These are phyloP conservation scores for Colletotrichum spaethianum DNA, from an alignment of 2,329 filamentous ascomycete genomes.

Conservation along the genomic window DNA sequence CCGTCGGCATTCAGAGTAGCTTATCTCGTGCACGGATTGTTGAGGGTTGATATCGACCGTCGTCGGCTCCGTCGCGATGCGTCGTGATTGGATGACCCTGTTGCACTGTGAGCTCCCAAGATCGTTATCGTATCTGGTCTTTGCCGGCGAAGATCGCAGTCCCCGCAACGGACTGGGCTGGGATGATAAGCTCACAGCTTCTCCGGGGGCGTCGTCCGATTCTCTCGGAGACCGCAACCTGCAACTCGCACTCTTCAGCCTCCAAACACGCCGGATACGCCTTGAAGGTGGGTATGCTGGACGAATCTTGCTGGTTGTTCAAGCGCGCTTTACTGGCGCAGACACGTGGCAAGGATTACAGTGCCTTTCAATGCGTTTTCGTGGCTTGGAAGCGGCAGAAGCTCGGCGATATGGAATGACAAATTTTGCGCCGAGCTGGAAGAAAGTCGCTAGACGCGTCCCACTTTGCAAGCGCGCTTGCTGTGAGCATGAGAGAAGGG, in stretches of 20 bases:
- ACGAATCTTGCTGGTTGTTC: too few species aligned
- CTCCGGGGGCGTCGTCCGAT: conserved; percentile 22
- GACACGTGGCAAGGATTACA: neutral
- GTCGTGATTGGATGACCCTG: conserved; percentile 13
- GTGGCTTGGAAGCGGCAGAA: neutral
- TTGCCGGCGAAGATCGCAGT: neutral
- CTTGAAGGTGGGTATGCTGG: too few species aligned
- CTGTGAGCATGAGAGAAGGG: neutral
- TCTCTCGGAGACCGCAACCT: neutral
- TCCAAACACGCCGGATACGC: conserved; percentile 2
- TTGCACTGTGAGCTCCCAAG: conserved; percentile 26
- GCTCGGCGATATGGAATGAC: conserved; percentile 19
- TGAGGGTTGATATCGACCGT: neutral
- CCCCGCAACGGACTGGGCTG: conserved; percentile 16
- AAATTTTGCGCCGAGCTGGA: conserved; percentile 18
- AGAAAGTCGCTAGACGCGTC: conserved; percentile 21
- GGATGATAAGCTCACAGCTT: conserved; percentile 36
- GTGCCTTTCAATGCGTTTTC: neutral
- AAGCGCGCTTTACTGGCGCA: neutral
- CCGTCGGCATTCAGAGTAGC: neutral
- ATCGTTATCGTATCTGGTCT: conserved; percentile 23
- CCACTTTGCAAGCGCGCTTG: conserved; percentile 22
- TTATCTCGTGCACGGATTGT: conserved; percentile 14
- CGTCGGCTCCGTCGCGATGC: conserved; percentile 4
- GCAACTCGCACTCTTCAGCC: neutral